Percentiles rank a stretch among this genome's conserved stretches.
phyloP scores from a whole-genome alignment of 805 yeast species.

The Candida alai region DNA sequence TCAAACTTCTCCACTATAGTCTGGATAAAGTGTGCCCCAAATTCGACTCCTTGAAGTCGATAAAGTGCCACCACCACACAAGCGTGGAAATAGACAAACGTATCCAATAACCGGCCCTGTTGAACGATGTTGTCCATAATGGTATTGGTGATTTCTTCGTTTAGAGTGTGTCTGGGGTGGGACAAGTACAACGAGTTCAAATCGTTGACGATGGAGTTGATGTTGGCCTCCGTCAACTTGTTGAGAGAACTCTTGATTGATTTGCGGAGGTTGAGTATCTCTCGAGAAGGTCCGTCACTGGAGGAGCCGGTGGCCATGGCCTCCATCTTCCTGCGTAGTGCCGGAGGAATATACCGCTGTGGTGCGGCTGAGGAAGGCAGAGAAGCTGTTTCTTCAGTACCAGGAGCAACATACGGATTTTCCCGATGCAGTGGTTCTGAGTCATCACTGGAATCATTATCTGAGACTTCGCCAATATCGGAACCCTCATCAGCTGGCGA shows the following conservation, averaged over 20 bases:
- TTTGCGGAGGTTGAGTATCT: conserved; percentile 48
- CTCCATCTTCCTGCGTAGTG: conserved; percentile 54
- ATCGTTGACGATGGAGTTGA: conserved; percentile 65
- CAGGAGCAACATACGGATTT: conserved; percentile 75
- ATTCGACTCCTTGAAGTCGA: conserved; percentile 77
- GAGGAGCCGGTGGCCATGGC: no score
- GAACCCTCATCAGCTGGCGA: conserved; percentile 7
- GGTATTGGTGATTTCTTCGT: conserved; percentile 59
- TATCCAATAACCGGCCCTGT: conserved; percentile 68
- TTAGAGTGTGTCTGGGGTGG: conserved; percentile 78
- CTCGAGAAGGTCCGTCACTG: no score
- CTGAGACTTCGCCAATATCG: conserved; percentile 6
- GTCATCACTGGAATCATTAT: conserved; percentile 12
- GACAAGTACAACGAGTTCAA: conserved; percentile 58
- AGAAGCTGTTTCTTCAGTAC: conserved; percentile 4
- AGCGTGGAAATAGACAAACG: conserved; percentile 76
- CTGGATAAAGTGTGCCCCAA: conserved; percentile 86
- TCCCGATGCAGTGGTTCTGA: conserved; percentile 36
- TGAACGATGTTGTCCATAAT: conserved; percentile 60
- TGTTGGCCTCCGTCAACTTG: conserved; percentile 83
- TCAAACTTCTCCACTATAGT: conserved; percentile 70
- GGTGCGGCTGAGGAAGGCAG: conserved; percentile 18
- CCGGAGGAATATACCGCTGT: conserved; percentile 78
- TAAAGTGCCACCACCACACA: conserved; percentile 72
- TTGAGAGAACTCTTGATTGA: conserved; percentile 80